These are phyloP conservation scores for Hyparrhenia diplandra DNA, from an alignment of 176 grass and related monocot species.

Conservation along the genomic window DNA sequence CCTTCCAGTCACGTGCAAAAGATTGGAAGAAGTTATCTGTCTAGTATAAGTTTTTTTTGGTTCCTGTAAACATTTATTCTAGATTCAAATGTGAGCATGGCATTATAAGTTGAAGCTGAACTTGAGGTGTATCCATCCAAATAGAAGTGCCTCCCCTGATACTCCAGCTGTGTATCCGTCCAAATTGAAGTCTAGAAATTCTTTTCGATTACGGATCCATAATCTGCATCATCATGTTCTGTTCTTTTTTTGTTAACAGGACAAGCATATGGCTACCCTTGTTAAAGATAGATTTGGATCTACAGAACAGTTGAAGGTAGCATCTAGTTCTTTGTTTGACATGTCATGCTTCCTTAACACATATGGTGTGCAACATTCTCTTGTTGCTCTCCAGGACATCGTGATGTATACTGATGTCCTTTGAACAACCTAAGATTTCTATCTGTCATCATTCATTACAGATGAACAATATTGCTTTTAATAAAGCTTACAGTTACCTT, in stretches of 20 bases:
- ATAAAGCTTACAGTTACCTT: not conserved
- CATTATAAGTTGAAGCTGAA: not conserved
- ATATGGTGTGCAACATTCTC: not conserved
- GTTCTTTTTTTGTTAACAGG: slow-evolving; percentile 42
- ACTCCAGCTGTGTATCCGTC: too few species aligned
- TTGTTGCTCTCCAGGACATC: not conserved
- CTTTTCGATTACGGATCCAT: not conserved
- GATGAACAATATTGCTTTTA: slow-evolving; percentile 11
- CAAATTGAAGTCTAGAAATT: not conserved
- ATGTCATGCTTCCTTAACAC: not conserved
- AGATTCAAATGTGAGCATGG: not conserved
- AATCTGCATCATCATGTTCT: not conserved
- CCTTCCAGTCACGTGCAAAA: not conserved
- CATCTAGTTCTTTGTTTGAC: not conserved
- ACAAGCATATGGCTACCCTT: slow-evolving; percentile 74
- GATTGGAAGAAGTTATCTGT: not conserved
- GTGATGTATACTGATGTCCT: too few species aligned
- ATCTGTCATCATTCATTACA: not conserved
- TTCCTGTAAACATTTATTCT: not conserved
- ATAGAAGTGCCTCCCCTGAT: not conserved
- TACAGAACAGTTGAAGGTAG: slow-evolving; percentile 71
- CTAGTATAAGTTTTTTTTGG: not conserved
- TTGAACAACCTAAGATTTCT: too few species aligned
- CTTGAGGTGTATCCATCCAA: not conserved
- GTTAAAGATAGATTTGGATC: slow-evolving; percentile 79